phyloP scores from a whole-genome alignment of 345 rosid genomes.

The Lagerstroemia speciosa region DNA sequence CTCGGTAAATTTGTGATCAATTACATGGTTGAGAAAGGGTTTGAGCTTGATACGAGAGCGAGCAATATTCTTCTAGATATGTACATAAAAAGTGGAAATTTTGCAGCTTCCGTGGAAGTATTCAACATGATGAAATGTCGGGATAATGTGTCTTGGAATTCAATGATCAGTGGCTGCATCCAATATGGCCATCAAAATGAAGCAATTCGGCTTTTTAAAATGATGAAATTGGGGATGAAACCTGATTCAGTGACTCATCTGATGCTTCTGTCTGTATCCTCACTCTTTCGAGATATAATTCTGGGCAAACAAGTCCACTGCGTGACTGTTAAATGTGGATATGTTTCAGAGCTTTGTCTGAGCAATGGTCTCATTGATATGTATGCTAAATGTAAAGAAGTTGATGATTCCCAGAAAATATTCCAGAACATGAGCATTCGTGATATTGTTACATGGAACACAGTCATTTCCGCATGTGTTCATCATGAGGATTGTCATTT shows the following conservation, averaged over 20 bases:
- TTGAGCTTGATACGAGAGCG: conserved; percentile 27
- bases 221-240: conserved; percentile 25
- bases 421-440: conserved; percentile 35
- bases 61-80: conserved; percentile 46
- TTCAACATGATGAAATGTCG: conserved; percentile 34
- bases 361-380: conserved; percentile 49
- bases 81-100: conserved; percentile 48
- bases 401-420: conserved; percentile 29
- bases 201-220: conserved; percentile 39
- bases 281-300: conserved; percentile 23
- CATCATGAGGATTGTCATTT: conserved; percentile 35
- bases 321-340: conserved; percentile 36
- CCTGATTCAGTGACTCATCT: conserved; percentile 45
- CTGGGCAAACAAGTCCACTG: conserved; percentile 45
- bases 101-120: conserved; percentile 34
- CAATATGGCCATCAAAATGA: conserved; percentile 27
- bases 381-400: conserved; percentile 49
- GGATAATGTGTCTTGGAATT: conserved; percentile 62
- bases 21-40: conserved; percentile 28
- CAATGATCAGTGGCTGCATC: conserved; percentile 41
- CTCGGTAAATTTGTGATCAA: conserved; percentile 38
- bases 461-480: conserved; percentile 44
- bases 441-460: conserved; percentile 58
- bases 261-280: conserved; percentile 34
- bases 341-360: conserved; percentile 28